Conservation (phyloP, 2,329 filamentous ascomycete species). For the Sporothrix pseudoabietina region DNA sequence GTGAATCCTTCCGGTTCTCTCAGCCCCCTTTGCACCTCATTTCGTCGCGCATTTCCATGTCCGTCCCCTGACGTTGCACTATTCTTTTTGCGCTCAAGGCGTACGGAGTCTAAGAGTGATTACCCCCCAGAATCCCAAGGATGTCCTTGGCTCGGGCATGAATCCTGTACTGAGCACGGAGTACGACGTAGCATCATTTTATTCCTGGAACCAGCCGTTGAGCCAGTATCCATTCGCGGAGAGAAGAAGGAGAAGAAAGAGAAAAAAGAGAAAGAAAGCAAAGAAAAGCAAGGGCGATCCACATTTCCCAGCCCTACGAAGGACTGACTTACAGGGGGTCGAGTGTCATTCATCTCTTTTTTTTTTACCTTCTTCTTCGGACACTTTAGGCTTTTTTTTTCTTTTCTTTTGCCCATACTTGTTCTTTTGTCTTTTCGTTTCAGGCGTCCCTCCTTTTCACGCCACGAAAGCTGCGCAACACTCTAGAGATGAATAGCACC, state of each 20-base stretch:
- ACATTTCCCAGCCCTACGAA: slow-evolving; percentile 13
- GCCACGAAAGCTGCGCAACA: not conserved
- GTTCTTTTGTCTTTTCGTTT: not conserved
- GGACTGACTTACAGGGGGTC: not conserved
- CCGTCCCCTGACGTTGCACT: not conserved
- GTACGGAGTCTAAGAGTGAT: too few relatives aligned
- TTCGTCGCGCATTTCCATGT: not conserved
- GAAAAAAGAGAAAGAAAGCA: too few relatives aligned
- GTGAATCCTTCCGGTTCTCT: not conserved
- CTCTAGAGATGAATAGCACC: not conserved
- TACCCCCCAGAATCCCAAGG: too few relatives aligned
- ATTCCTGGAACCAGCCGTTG: not conserved
- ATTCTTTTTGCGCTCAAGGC: not conserved
- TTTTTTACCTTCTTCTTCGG: not conserved
- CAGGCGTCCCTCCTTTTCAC: not conserved
- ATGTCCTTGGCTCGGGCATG: not conserved
- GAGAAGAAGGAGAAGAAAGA: not conserved
- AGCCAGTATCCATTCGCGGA: not conserved
- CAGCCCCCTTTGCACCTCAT: not conserved
- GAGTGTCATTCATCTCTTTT: not conserved
- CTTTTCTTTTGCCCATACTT: not conserved
- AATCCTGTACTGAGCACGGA: too few relatives aligned
- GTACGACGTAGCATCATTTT: not conserved
- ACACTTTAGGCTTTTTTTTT: not conserved
- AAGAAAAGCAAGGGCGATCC: not conserved